phyloP scores from a whole-genome alignment of 345 rosid genomes.

The Microthlaspi erraticum region DNA sequence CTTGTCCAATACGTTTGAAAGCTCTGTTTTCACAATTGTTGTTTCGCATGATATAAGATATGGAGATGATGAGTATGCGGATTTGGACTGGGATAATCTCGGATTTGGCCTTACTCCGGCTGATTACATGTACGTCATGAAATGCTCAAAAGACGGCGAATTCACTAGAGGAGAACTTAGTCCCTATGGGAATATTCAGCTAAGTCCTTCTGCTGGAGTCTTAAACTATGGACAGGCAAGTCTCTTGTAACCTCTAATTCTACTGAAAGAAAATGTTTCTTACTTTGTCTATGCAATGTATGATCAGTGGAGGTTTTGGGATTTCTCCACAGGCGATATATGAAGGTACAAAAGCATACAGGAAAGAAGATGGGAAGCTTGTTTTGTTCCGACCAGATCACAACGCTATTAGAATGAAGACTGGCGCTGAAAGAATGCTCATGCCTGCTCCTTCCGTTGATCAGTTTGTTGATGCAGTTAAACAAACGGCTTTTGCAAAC shows the following conservation, averaged over 20 bases:
- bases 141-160: constrained; percentile 51
- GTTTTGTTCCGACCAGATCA: constrained; percentile 76
- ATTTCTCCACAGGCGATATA: constrained; percentile 59
- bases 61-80: constrained; percentile 64
- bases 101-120: constrained; percentile 71
- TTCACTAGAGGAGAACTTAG: constrained; percentile 44
- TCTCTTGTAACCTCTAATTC: background rate
- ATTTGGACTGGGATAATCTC: constrained; percentile 84
- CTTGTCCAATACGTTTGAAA: background rate
- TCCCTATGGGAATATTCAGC: constrained; percentile 51
- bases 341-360: constrained; percentile 84
- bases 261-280: constrained; percentile 1
- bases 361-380: constrained; percentile 67
- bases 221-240: constrained; percentile 68
- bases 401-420: constrained; percentile 64
- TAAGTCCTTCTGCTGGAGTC: constrained; percentile 62
- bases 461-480: constrained; percentile 63
- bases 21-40: constrained; percentile 21
- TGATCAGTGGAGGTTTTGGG: constrained; percentile 7
- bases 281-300: background rate
- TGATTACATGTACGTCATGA: constrained; percentile 79
- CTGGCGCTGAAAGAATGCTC: constrained; percentile 63
- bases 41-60: constrained; percentile 15
- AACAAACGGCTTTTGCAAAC: constrained; percentile 60
- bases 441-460: constrained; percentile 60